These are phyloP conservation scores for Paecilomyces sp. DNA, from an alignment of 2,329 filamentous ascomycete genomes.

Conservation along the genomic window DNA sequence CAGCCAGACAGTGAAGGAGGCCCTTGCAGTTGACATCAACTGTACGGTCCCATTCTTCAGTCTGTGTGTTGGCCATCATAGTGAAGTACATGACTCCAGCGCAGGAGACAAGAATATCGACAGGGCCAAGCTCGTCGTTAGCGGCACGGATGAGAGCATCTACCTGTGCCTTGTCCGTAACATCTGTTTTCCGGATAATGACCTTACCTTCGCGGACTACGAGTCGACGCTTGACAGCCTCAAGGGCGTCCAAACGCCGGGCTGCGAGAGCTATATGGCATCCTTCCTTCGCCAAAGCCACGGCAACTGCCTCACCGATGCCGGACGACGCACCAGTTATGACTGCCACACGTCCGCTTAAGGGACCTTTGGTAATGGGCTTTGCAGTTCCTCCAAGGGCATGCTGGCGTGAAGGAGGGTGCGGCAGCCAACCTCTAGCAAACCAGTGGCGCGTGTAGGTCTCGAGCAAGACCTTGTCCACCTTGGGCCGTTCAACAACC, in stretches of 20 bases:
- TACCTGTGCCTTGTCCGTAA: slow-evolving; percentile 60
- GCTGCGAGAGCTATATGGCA: slow-evolving; percentile 66
- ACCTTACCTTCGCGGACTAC: slow-evolving; percentile 55
- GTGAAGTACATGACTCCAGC: slow-evolving; percentile 87
- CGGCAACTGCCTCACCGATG: slow-evolving; percentile 68
- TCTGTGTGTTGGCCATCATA: slow-evolving; percentile 71
- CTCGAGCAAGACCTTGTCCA: slow-evolving; percentile 63
- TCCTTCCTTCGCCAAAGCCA: slow-evolving; percentile 62
- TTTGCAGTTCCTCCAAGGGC: slow-evolving; percentile 39
- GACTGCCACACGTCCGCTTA: slow-evolving; percentile 64
- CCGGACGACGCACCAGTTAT: slow-evolving; percentile 75
- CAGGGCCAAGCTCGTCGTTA: slow-evolving; percentile 56
- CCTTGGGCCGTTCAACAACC: slow-evolving; percentile 58
- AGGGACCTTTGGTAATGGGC: slow-evolving; percentile 47
- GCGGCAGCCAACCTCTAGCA: slow-evolving; percentile 67
- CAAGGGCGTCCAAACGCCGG: slow-evolving; percentile 61
- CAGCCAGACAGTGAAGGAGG: slow-evolving; percentile 63
- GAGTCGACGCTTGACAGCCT: slow-evolving; percentile 58
- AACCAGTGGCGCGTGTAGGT: slow-evolving; percentile 77
- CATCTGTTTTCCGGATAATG: slow-evolving; percentile 63
- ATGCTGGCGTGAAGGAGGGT: slow-evolving; percentile 49
- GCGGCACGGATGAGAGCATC: slow-evolving; percentile 57
- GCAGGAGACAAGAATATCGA: slow-evolving; percentile 73
- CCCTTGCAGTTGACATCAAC: slow-evolving; percentile 86
- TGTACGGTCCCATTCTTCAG: slow-evolving; percentile 71